These are phyloP conservation scores for Cordyceps cateniannulata DNA, from an alignment of 2,329 filamentous ascomycete species.

Conservation along the genomic window DNA sequence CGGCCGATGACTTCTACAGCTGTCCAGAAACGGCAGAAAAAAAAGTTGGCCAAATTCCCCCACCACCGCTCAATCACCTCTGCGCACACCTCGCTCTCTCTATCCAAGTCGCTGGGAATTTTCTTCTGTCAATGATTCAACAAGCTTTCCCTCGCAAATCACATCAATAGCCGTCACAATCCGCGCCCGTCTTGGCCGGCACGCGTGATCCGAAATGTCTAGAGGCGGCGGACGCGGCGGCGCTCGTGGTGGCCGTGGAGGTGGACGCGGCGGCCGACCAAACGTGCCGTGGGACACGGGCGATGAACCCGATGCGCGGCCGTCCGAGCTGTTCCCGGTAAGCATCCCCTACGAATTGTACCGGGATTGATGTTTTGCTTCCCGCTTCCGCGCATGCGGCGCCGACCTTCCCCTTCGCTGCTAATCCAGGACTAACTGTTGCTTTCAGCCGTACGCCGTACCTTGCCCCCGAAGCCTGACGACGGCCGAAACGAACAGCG, in stretches of 20 bases:
- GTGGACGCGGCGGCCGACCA: slow-evolving; percentile 38
- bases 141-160: neutral
- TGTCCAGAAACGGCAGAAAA: neutral
- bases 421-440: neutral
- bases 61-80: neutral
- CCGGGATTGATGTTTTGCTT: too few relatives aligned
- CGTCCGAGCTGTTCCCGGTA: slow-evolving; percentile 55
- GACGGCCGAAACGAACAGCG: slow-evolving; percentile 37
- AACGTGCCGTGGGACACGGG: slow-evolving; percentile 46
- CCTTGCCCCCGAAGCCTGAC: slow-evolving; percentile 39
- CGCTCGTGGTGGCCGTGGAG: slow-evolving; percentile 43
- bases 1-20: neutral
- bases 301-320: slow-evolving; percentile 50
- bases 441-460: slow-evolving; percentile 41
- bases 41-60: neutral
- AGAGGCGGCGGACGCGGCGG: slow-evolving; percentile 46
- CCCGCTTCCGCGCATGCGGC: too few relatives aligned
- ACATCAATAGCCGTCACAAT: neutral
- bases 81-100: neutral
- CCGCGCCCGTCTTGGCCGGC: neutral
- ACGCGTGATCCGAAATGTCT: slow-evolving; percentile 34
- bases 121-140: neutral
- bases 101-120: neutral
- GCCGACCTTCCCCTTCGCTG: neutral
- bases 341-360: too few relatives aligned